Base-by-base conservation (phyloP, 1,284 basidiomycete species). In the Trametes sp. region DNA sequence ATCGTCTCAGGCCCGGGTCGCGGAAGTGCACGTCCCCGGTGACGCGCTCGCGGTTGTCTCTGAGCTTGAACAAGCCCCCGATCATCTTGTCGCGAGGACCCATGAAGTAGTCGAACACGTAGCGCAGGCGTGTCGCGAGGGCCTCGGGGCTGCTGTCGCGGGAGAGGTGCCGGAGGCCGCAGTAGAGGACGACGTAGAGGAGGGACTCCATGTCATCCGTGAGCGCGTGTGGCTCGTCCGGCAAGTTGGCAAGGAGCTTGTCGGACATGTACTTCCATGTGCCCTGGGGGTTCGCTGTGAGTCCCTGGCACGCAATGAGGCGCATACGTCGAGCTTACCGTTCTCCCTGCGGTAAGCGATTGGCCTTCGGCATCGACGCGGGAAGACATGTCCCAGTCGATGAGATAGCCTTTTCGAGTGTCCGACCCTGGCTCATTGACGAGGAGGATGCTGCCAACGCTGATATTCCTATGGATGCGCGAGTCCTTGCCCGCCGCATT, bases 261-360 rank as follows among this genome's bases (percentile, higher is more conserved):
- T 38, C 49, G 1, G 63, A 65, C 36, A 57, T 53, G 45, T 59
- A 65, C 14, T 28, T 36, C 59, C 60, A 65, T 1, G 63, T 65
- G 5, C 60, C 63, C 63, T 65, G 13, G 14, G 3, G 13, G 16
- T 7, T 6, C 38, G 38, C 7, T 19, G 16, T 33, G 6, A 33
- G 31, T n/a, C n/a, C n/a, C n/a, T n/a, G n/a, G n/a, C n/a, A n/a
- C n/a, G n/a, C n/a, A n/a, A 10, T 14, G 35, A 11, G 11, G 35
- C 31, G 35, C 11, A 10, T 10, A 6, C 35, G 11, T 16, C 13
- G 9, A 23, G 29, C 28, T 10, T 31, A 42, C 19, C 26, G 7
- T 19, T 57, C 61, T 14, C 24, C n/a, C 52, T 21, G 45, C 45
- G 3, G 46, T 44, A 16, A 49, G 4, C 16, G 57, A 36, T 14